A percentile compares a stretch with the other conserved stretches of the same genome.
These are phyloP conservation scores for Suillus luteus DNA, from an alignment of 768 basidiomycete species.

Conservation along the genomic window DNA sequence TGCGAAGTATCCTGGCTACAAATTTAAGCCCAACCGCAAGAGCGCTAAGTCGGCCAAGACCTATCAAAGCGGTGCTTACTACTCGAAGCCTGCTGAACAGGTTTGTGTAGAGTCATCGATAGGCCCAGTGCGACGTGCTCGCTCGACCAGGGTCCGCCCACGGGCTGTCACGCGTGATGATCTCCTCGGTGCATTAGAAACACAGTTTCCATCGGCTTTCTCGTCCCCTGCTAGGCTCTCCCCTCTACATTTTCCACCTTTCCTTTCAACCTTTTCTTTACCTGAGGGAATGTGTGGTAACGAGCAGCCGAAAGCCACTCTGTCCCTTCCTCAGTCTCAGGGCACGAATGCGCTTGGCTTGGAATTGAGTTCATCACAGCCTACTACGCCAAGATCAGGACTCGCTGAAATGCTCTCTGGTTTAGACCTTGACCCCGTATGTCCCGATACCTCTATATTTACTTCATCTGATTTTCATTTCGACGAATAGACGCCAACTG, in stretches of 20 bases:
- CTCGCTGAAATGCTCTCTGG: constrained; percentile 24
- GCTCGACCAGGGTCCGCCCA: constrained; percentile 32
- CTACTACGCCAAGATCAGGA: constrained; percentile 23
- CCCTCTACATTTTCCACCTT: constrained; percentile 19
- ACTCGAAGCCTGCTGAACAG: constrained; percentile 32
- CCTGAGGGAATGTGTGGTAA: constrained; percentile 6
- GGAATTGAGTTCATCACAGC: constrained; percentile 21
- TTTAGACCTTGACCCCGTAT: constrained; percentile 33
- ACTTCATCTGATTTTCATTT: constrained; percentile 9
- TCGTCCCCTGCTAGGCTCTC: constrained; percentile 16
- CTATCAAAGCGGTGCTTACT: constrained; percentile 21
- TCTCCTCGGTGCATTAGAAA: constrained; percentile 18
- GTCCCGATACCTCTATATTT: constrained; percentile 8
- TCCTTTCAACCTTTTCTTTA: constrained; percentile 21
- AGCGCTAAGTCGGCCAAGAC: constrained; percentile 19
- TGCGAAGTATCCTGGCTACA: constrained; percentile 31
- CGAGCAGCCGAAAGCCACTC: background rate
- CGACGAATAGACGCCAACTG: constrained; percentile 29
- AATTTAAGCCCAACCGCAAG: constrained; percentile 31
- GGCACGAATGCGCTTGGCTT: constrained; percentile 15
- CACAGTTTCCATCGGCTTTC: constrained; percentile 4
- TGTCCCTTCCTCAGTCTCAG: constrained; percentile 21
- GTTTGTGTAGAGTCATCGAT: constrained; percentile 42
- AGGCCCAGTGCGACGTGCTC: constrained; percentile 34
- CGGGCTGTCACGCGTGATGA: constrained; percentile 13